These are phyloP conservation scores for Parietichytrium sp. DNA, from an alignment of 108 stramenopile species.

Conservation along the genomic window DNA sequence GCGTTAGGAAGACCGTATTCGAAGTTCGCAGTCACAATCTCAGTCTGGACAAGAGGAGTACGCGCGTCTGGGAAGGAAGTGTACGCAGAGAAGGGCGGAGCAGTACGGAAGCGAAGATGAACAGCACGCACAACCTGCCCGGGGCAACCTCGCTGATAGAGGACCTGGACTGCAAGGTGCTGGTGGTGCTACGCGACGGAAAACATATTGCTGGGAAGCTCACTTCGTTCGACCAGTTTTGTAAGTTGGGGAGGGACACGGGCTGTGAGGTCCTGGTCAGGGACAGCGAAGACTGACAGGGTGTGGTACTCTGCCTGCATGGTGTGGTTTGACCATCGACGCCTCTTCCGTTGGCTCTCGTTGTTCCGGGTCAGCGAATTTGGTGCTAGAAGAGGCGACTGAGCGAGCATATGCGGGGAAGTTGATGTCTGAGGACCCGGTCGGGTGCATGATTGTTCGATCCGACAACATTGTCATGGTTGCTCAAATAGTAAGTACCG, in stretches of 20 bases:
- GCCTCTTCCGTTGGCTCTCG: neutral
- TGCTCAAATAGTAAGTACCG: slow-evolving; percentile 18
- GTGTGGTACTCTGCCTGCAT: neutral
- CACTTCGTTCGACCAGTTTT: slow-evolving; percentile 42
- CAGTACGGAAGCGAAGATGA: too few relatives aligned
- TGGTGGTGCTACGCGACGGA: slow-evolving; percentile 43
- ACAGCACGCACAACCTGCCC: too few relatives aligned
- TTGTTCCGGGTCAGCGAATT: neutral
- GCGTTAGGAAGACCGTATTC: too few relatives aligned
- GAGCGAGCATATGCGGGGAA: neutral
- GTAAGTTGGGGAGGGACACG: neutral
- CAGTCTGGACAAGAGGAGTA: too few relatives aligned
- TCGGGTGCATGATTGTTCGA: slow-evolving; percentile 39
- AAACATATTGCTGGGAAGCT: slow-evolving; percentile 41
- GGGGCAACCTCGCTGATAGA: slow-evolving; percentile 34
- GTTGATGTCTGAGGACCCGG: neutral
- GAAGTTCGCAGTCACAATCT: too few relatives aligned
- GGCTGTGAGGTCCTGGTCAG: neutral
- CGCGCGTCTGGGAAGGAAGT: too few relatives aligned
- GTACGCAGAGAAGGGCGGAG: too few relatives aligned
- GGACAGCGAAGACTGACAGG: neutral
- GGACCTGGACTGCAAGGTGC: slow-evolving; percentile 3
- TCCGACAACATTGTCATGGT: slow-evolving; percentile 45
- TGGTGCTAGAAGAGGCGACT: slow-evolving; percentile 23
- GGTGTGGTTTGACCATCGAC: neutral